Evolutionary conservation across 148 eudicot species (phyloP).

Genomic region (Camellia sinensis): DNA sequence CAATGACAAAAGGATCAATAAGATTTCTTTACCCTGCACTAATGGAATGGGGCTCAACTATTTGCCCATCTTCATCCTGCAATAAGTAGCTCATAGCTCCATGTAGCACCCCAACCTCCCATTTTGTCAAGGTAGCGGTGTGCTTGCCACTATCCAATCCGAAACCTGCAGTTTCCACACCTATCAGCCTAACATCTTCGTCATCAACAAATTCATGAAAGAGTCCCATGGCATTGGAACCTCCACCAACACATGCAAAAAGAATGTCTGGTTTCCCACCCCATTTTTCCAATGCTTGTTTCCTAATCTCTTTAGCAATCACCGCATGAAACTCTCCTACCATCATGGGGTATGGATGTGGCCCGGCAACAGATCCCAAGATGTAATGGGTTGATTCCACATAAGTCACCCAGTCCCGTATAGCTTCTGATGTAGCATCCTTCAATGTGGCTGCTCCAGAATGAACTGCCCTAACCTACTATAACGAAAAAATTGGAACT

Average conservation of each 20-base stretch:
- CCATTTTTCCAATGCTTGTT: slow-evolving; percentile 91
- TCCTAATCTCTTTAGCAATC: slow-evolving; percentile 91
- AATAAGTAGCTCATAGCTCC: slow-evolving; percentile 98
- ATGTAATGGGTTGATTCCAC: slow-evolving; percentile 98
- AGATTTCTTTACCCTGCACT: slow-evolving; percentile 85
- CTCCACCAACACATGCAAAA: slow-evolving; percentile 95
- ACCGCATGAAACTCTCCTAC: slow-evolving; percentile 92
- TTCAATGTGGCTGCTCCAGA: slow-evolving; percentile 95
- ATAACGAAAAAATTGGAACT: slow-evolving; percentile 9
- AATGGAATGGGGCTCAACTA: slow-evolving; percentile 92
- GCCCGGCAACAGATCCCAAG: slow-evolving; percentile 95
- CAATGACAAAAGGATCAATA: not conserved
- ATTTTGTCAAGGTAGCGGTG: slow-evolving; percentile 83
- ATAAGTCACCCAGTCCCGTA: slow-evolving; percentile 96
- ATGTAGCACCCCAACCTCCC: slow-evolving; percentile 95
- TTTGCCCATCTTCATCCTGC: slow-evolving; percentile 98
- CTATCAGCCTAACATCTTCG: slow-evolving; percentile 70
- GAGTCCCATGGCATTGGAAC: slow-evolving; percentile 92
- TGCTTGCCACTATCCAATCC: slow-evolving; percentile 82
- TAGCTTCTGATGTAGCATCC: slow-evolving; percentile 99
- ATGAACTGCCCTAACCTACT: slow-evolving; percentile 96
- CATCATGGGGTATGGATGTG: slow-evolving; percentile 94
- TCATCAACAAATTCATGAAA: slow-evolving; percentile 91
- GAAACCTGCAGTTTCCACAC: slow-evolving; percentile 89
- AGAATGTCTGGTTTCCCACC: slow-evolving; percentile 97